Percentiles rank a stretch among this genome's conserved stretches.
Evolutionary conservation across 2,329 filamentous ascomycete species (phyloP).

Genomic region (Ceratocystis huliohia): DNA sequence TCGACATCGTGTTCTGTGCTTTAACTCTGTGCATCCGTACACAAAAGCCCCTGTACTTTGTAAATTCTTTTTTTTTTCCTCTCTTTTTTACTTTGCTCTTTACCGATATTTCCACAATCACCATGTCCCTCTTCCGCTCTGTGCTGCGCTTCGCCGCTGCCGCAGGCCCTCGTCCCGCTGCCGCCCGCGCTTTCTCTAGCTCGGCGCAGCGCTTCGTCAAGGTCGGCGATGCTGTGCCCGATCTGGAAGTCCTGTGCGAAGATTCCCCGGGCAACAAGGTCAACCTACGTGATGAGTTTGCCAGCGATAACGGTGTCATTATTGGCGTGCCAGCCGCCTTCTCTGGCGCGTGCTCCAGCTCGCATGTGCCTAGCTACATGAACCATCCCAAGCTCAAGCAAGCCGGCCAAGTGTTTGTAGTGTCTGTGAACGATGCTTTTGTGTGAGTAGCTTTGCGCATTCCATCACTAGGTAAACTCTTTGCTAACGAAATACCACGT

Average conservation of each 20-base stretch:
- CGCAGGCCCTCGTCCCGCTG: slow-evolving; percentile 3
- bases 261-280: slow-evolving; percentile 85
- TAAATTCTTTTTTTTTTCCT: no score
- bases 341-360: slow-evolving; percentile 43
- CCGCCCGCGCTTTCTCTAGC: slow-evolving; percentile 44
- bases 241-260: slow-evolving; percentile 66
- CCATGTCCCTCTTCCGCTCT: slow-evolving; percentile 19
- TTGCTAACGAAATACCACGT: background rate
- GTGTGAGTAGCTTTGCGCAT: slow-evolving; percentile 48
- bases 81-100: no score
- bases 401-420: slow-evolving; percentile 75
- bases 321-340: slow-evolving; percentile 77
- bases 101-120: background rate
- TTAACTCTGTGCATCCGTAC: background rate
- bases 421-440: slow-evolving; percentile 88
- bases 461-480: no score
- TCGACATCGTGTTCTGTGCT: background rate
- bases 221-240: slow-evolving; percentile 66
- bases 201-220: slow-evolving; percentile 50
- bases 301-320: slow-evolving; percentile 48
- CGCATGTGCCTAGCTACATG: slow-evolving; percentile 78
- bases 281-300: slow-evolving; percentile 67
- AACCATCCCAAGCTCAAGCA: slow-evolving; percentile 63
- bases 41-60: background rate
- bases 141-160: slow-evolving; percentile 15